Evolutionary conservation across 1,139 yeast species (phyloP), one percentile per base, ranked within the genome.

Genomic region (Saccharomyces pastorianus): DNA sequence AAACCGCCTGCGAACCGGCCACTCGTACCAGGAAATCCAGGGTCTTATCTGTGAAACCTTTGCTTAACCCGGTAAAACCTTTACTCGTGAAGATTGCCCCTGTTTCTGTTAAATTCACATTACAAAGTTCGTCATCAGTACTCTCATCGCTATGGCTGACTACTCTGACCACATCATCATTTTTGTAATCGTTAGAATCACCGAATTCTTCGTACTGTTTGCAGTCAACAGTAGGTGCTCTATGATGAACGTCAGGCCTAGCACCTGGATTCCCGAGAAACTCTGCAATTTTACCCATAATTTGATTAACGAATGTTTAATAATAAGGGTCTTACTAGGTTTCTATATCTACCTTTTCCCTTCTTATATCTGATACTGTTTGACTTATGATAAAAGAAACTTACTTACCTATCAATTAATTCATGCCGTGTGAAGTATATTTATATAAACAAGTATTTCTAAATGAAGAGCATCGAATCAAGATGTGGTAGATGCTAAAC

Each of bases 1-100:
- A 69, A 31, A 67, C 61, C 31, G 56, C 47, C 47, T 64, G 61
- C 1, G 71, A 58, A 42, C 75, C 75, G 1, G 73, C 71, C 46
- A 58, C 57, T 14, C 28, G 50, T 6, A 66, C 70, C 13, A 64
- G 27, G 32, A 50, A 41, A 53, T 68, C 71, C 47, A 65, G 49
- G 1, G 56, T 27, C 5, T 47, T 56, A 48, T 64, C 68, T 20
- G 61, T 55, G 7, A 41, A 42, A 9, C 59, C 62, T 50, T 61
- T 64, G 7, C 57, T 49, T 31, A 65, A 52, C 9, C 69, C 68
- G 0, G 69, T 64, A 49, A 63, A 65, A 5, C 64, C 61, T 17
- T 51, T 60, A 38, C 59, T 58, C 0, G 65, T 62, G 25, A 34
- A 44, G 31, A 64, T 59, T 17, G 49, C 31, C 31, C 58, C 51